Conservation (phyloP, 2,329 filamentous ascomycete genomes). For the Myriosclerotinia scirpicola region DNA sequence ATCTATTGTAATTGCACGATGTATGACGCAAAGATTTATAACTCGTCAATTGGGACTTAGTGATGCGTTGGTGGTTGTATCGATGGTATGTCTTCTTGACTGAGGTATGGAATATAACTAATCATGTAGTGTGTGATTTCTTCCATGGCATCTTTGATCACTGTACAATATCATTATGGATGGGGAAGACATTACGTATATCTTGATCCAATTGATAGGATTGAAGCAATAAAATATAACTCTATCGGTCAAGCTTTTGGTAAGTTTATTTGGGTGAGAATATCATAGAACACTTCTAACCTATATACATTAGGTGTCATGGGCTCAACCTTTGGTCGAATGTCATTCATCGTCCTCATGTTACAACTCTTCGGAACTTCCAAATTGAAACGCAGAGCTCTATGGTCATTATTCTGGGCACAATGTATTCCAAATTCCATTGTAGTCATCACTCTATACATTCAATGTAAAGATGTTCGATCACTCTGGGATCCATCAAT, state of each 20-base stretch:
- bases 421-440: conserved; percentile 24
- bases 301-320: conserved; percentile 25
- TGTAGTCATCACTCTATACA: conserved; percentile 25
- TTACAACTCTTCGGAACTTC: conserved; percentile 28
- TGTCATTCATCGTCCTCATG: conserved; percentile 29
- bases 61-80: conserved; percentile 27
- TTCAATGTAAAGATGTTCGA: conserved; percentile 26
- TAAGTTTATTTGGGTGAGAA: not conserved
- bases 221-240: conserved; percentile 27
- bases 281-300: not conserved
- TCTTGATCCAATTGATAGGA: conserved; percentile 20
- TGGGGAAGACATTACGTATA: conserved; percentile 29
- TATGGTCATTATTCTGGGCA: conserved; percentile 27
- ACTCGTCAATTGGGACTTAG: conserved; percentile 26
- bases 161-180: conserved; percentile 29
- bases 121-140: conserved; percentile 9
- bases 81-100: conserved; percentile 15
- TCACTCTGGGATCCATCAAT: conserved; percentile 26
- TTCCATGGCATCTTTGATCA: conserved; percentile 20
- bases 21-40: conserved; percentile 25
- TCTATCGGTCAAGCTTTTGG: conserved; percentile 28
- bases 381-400: conserved; percentile 3
- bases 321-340: conserved; percentile 27
- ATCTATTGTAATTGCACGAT: conserved; percentile 26
- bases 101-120: not conserved